Percentiles rank a stretch among this genome's conserved stretches.
Evolutionary conservation across 805 yeast genomes (phyloP).

Genomic region (Pichia thaimueangensis): DNA sequence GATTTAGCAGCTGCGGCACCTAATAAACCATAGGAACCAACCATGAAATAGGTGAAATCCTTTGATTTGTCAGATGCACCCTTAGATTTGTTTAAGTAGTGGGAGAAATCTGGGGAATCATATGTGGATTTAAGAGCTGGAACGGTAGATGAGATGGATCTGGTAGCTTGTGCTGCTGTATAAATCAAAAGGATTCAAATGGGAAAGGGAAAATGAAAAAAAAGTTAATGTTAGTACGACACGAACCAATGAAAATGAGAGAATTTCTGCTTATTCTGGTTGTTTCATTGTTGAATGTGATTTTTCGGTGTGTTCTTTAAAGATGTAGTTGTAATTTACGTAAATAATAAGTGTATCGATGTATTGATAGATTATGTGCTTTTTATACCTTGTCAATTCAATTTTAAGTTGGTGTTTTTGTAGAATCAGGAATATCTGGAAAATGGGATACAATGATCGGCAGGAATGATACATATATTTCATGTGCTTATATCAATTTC

Average conservation of each 20-base stretch:
- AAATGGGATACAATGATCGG: too few species aligned
- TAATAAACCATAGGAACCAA: conserved; percentile 88
- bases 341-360: too few species aligned
- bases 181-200: not conserved
- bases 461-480: too few species aligned
- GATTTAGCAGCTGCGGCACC: conserved; percentile 94
- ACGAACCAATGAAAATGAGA: conserved; percentile 1
- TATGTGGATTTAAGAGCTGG: conserved; percentile 62
- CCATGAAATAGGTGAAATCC: conserved; percentile 93
- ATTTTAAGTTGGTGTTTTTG: too few species aligned
- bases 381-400: too few species aligned
- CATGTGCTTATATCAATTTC: too few species aligned
- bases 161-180: conserved; percentile 24
- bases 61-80: conserved; percentile 68
- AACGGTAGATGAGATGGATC: conserved; percentile 47
- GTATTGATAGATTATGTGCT: too few species aligned
- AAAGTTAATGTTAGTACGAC: conserved; percentile 12
- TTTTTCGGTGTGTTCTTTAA: too few species aligned
- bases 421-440: too few species aligned
- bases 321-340: too few species aligned
- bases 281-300: not conserved
- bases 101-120: conserved; percentile 86
- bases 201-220: not conserved
- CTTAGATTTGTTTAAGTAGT: conserved; percentile 64
- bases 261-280: conserved; percentile 2